Base-by-base conservation (phyloP, 2,329 filamentous ascomycete genomes). In the Thermothelomyces thermophilus region DNA sequence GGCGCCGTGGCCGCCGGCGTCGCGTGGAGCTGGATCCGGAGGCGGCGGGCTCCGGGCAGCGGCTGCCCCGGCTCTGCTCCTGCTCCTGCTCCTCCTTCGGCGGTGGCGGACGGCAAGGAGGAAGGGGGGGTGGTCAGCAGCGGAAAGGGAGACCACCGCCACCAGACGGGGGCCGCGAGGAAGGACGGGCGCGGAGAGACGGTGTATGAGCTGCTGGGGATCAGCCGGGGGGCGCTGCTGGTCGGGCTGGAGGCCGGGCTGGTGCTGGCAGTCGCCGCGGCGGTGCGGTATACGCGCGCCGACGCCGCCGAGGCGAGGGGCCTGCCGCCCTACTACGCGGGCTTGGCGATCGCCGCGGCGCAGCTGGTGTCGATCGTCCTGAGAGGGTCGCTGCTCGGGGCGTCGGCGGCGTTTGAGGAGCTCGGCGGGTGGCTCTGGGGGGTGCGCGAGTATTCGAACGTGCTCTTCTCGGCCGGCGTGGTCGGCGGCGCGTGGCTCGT, bases 361-460 rank as follows among this genome's bases (percentile, higher is more conserved):
- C 83, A 86, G 63, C 65, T 79, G 7, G 62, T 76, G 3, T 83
- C 79, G 0, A 63, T 84, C 0, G 51, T 78, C 10, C 59, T 74
- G 30, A 74, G 80, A 20, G 70, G 70, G 19, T 68, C 71, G 35
- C 70, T 83, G 51, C 63, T 87, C 3, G 82, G 83, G 5, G 75
- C 82, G 2, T 85, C 82, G 2, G 71, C 70, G 1, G 76, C 75
- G 0, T 86, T 80, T 56, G 79, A 84, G 58, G 80, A 85, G 58
- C 56, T 76, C 5, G 82, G 80, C 8, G 73, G 74, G 47, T 71
- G 74, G 56, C 70, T 82, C 9, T 64, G 67, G 16, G 62, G 45
- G 46, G 67, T 66, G 14, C 63, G 58, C 13, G 67, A 69, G 20
- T 67, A 64, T 26, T 71, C 73, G 31, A 52, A 46, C 47, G 66